Evolutionary conservation across 331 rosid species (phyloP).

Genomic region (Acacia pycnantha): DNA sequence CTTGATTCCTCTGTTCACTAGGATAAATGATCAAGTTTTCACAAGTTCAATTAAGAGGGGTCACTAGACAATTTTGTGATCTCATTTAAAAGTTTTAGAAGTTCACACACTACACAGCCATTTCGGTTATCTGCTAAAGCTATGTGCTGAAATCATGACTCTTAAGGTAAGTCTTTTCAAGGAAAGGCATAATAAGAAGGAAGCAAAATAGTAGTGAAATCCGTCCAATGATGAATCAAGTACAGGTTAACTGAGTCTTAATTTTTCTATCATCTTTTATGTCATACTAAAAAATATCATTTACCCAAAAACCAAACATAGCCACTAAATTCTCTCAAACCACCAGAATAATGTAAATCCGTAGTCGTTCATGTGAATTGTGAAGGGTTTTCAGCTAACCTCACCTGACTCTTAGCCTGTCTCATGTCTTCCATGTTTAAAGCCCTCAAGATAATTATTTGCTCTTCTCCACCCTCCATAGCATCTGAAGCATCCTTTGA

Average conservation of each 20-base stretch:
- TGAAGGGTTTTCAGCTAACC: neutral
- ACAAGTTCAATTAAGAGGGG: neutral
- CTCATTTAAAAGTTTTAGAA: neutral
- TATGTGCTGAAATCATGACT: neutral
- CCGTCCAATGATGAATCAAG: neutral
- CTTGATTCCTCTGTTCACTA: neutral
- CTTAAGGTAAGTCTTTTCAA: neutral
- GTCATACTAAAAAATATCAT: neutral
- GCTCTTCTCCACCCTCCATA: constrained; percentile 49
- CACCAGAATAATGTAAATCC: neutral
- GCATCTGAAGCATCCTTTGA: constrained; percentile 46
- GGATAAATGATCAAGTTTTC: neutral
- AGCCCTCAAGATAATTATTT: constrained; percentile 49
- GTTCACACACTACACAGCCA: neutral
- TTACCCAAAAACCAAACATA: neutral
- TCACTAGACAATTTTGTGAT: neutral
- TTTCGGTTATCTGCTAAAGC: neutral
- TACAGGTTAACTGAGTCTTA: neutral
- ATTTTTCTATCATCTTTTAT: neutral
- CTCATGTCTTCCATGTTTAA: constrained; percentile 87
- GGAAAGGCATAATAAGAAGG: neutral
- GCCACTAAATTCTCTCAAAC: neutral
- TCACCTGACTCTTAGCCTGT: constrained; percentile 82
- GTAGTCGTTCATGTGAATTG: constrained; percentile 9
- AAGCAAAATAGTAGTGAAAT: neutral